Percentiles rank a stretch among this genome's conserved stretches.
These are phyloP conservation scores for Huiozyma sinensis DNA, from an alignment of 805 yeast species.

Conservation along the genomic window DNA sequence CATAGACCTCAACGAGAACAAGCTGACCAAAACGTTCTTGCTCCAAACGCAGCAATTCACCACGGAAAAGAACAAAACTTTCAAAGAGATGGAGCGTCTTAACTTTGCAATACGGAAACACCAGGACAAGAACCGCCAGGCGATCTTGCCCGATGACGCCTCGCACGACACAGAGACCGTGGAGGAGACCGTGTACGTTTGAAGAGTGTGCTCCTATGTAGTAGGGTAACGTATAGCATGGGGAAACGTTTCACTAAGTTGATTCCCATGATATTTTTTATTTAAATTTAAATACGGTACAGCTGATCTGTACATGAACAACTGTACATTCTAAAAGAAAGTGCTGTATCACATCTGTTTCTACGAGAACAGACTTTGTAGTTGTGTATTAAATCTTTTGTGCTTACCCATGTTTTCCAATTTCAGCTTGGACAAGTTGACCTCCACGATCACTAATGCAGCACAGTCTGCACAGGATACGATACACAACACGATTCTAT, in stretches of 20 bases:
- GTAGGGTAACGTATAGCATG: no score
- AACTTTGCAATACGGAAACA: neutral
- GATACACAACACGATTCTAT: constrained; percentile 18
- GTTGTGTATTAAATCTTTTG: no score
- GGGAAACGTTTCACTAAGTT: no score
- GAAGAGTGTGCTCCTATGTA: neutral
- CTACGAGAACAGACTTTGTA: no score
- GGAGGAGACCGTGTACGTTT: constrained; percentile 3
- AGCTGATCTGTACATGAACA: no score
- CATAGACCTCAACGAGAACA: neutral
- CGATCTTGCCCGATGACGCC: no score
- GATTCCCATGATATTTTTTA: no score
- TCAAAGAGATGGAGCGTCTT: neutral
- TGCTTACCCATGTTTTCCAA: constrained; percentile 9
- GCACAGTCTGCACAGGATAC: constrained; percentile 26
- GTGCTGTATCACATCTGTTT: no score
- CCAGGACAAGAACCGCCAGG: no score
- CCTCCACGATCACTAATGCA: constrained; percentile 22
- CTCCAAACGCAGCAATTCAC: neutral
- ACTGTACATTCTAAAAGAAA: no score
- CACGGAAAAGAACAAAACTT: neutral
- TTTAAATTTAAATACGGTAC: no score
- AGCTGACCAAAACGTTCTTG: constrained; percentile 2
- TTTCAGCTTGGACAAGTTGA: constrained; percentile 23
- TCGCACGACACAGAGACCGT: neutral